Evolutionary conservation across 257 asterid species (phyloP).

Genomic region (Cynanchum wilfordii): DNA sequence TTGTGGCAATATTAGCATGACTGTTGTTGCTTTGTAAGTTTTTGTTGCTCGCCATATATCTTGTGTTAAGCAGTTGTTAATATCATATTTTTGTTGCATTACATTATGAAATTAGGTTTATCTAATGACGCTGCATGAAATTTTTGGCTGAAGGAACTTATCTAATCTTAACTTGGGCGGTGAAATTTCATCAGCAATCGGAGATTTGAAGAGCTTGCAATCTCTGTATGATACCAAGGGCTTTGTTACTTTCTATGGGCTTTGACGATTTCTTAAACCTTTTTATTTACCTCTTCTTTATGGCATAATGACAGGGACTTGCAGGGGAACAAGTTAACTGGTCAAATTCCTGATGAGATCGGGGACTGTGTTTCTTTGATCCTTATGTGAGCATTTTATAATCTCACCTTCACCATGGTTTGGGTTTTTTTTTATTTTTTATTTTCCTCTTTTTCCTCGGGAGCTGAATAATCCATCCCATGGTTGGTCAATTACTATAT

Average conservation of each 20-base stretch:
- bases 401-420: neutral
- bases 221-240: slow-evolving; percentile 50
- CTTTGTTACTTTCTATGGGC: neutral
- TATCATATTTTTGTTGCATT: neutral
- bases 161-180: slow-evolving; percentile 88
- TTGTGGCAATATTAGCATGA: slow-evolving; percentile 64
- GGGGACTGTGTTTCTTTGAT: slow-evolving; percentile 64
- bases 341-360: slow-evolving; percentile 93
- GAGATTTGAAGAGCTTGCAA: slow-evolving; percentile 63
- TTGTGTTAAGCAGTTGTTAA: neutral
- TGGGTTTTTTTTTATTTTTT: too few species aligned
- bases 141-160: slow-evolving; percentile 54
- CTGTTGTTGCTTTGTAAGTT: slow-evolving; percentile 86
- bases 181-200: slow-evolving; percentile 82
- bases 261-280: neutral
- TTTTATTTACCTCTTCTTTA: neutral
- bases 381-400: slow-evolving; percentile 41
- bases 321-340: slow-evolving; percentile 80
- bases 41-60: neutral
- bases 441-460: too few species aligned
- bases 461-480: neutral
- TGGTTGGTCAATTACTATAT: neutral
- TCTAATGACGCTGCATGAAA: neutral
- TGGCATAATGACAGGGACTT: slow-evolving; percentile 53
- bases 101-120: neutral